These are phyloP conservation scores for Irpex sp. DNA, from an alignment of 1,284 basidiomycete species.

Conservation along the genomic window DNA sequence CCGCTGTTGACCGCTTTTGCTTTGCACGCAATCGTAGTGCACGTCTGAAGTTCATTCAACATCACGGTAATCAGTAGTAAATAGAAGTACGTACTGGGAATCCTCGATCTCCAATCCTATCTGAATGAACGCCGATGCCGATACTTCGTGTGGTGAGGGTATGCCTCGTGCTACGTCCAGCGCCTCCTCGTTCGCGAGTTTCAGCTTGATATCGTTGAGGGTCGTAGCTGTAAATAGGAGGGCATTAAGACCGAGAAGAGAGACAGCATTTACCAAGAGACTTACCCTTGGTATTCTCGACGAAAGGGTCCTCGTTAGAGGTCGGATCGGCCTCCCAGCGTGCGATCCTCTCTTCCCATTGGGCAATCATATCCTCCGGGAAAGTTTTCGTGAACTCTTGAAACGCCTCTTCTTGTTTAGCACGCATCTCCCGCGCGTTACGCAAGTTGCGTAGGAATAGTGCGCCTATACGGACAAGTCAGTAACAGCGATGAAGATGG, in stretches of 20 bases:
- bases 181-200: constrained; percentile 7
- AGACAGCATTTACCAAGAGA: neutral
- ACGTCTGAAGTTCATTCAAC: no score
- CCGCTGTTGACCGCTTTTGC: no score
- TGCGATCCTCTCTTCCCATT: constrained; percentile 6
- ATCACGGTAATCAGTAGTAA: no score
- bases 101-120: neutral
- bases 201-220: neutral
- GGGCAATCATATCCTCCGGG: neutral
- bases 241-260: neutral
- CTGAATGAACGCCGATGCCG: constrained; percentile 2
- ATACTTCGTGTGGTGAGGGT: constrained; percentile 3
- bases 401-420: constrained; percentile 2
- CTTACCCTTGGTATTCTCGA: constrained; percentile 3
- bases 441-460: neutral
- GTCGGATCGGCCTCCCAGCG: constrained; percentile 10
- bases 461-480: neutral
- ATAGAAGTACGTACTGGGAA: no score
- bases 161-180: neutral
- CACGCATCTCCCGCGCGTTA: neutral
- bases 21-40: no score
- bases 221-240: neutral
- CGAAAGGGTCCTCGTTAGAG: constrained; percentile 7
- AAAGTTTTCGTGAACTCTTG: constrained; percentile 4
- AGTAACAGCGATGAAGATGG: neutral